Base-by-base conservation (phyloP, 176 grass and related monocot species). In the Zoysia japonica region DNA sequence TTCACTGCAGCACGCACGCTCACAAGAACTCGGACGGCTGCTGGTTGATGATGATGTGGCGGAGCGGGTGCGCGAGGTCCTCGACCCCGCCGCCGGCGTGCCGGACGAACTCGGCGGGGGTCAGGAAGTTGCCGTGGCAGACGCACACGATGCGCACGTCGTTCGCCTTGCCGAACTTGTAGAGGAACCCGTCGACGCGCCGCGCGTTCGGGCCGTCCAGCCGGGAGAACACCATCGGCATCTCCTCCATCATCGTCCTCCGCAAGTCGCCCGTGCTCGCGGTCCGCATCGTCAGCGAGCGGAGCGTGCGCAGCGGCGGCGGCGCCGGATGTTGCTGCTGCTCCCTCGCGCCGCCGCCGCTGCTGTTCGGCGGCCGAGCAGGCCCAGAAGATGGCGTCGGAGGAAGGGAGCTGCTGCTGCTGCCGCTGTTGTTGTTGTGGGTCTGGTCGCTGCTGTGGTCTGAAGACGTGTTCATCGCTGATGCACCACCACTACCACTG, bases 91-190 rank as follows among this genome's bases (percentile, higher is more conserved):
- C 92, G 5, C 96, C 96, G 5, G 96, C 96, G 17, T 99, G 96
- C 75, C 75, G 84, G 19, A 99, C 92, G 67, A 99, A 99, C 79
- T 99, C 90, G 2, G 88, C 77, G 8, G 96, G 96, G 11, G 92
- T 99, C 6, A 93, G 90, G 82, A 99, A 99, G 83, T 51, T 84
- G 78, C 96, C 96, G 44, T 99, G 96, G 88, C 96, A 99, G 39
- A 99, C 90, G 67, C 96, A 99, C 19, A 99, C 92, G 78, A 99
- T 99, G 28, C 92, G 61, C 70, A 99, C 92, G 70, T 96, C 88
- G 70, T 87, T 90, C 12, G 86, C 90, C 47, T 93, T 91, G 74
- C 72, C 53, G 77, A 91, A 99, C 70, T 89, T 99, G 88, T 99
- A 99, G n/a, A 99, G 84, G 89, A 99, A 99, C 5, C 92, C 96